These are phyloP conservation scores for Mollisia scopiformis DNA, from an alignment of 2,329 filamentous ascomycete species.

Conservation along the genomic window DNA sequence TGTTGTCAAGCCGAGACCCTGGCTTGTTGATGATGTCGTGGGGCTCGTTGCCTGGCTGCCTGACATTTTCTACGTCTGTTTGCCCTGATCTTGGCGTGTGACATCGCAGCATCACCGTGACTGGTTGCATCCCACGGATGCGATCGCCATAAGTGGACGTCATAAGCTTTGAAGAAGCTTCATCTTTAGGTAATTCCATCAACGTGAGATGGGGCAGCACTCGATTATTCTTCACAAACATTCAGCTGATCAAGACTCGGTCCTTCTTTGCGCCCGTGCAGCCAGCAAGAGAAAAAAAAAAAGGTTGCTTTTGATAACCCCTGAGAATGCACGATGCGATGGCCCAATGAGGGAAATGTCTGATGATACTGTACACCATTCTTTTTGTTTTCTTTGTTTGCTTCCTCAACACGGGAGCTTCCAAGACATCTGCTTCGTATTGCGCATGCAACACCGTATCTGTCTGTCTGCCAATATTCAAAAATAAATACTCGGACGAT, in stretches of 20 bases:
- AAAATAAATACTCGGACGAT: not conserved
- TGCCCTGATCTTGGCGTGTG: not conserved
- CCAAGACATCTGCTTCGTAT: not conserved
- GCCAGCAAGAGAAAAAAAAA: not conserved
- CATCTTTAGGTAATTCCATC: not conserved
- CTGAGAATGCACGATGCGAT: not conserved
- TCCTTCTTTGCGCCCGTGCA: not conserved
- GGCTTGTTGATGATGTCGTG: not conserved
- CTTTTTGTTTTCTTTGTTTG: no score
- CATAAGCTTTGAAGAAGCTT: not conserved
- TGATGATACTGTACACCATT: not conserved
- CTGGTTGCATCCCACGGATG: no score
- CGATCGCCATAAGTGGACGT: not conserved
- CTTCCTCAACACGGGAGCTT: not conserved
- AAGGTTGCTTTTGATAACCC: not conserved
- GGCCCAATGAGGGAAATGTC: not conserved
- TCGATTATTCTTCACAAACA: not conserved
- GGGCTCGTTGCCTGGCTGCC: not conserved
- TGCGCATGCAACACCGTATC: not conserved
- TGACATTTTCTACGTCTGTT: not conserved
- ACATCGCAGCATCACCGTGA: not conserved
- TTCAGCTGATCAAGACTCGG: not conserved
- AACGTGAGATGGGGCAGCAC: not conserved
- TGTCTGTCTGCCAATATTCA: no score
- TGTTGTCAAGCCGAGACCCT: not conserved